A percentile compares a stretch with the other conserved stretches of the same genome.
phyloP scores from a whole-genome alignment of 2,329 filamentous ascomycete species.

The Fusarium euwallaceae region DNA sequence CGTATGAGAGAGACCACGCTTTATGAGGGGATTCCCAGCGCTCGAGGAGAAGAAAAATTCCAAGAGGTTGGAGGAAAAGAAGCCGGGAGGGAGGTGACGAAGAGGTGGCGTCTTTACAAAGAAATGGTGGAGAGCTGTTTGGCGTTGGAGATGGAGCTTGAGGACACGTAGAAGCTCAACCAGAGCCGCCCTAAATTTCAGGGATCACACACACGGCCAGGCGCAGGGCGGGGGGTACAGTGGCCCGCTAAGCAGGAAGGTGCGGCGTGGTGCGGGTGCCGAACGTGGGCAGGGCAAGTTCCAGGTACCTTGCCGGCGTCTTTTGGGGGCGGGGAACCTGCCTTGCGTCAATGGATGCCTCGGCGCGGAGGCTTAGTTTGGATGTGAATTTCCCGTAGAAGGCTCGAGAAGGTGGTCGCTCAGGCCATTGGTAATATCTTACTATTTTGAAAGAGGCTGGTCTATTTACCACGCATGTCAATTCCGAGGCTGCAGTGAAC shows the following conservation, averaged over 20 bases:
- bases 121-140: constrained; percentile 44
- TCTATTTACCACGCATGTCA: neutral
- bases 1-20: constrained; percentile 9
- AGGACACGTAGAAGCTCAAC: constrained; percentile 53
- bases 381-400: constrained; percentile 34
- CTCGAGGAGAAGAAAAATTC: constrained; percentile 45
- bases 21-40: constrained; percentile 41
- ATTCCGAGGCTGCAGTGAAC: constrained; percentile 18
- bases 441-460: neutral
- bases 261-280: constrained; percentile 27
- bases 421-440: neutral
- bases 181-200: constrained; percentile 44
- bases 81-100: constrained; percentile 29
- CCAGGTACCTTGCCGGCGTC: constrained; percentile 26
- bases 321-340: constrained; percentile 29
- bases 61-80: constrained; percentile 45
- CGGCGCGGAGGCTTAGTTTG: constrained; percentile 17
- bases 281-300: constrained; percentile 23
- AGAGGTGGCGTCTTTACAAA: constrained; percentile 45
- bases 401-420: constrained; percentile 33
- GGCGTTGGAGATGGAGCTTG: constrained; percentile 39
- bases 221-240: constrained; percentile 31
- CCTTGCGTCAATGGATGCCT: constrained; percentile 14
- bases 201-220: constrained; percentile 38
- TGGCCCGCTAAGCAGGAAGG: constrained; percentile 39